Evolutionary conservation across 225 moss, liverwort and hornwort species (phyloP), one percentile per base, ranked within the genome.

Genomic region (Polytrichum formosum): DNA sequence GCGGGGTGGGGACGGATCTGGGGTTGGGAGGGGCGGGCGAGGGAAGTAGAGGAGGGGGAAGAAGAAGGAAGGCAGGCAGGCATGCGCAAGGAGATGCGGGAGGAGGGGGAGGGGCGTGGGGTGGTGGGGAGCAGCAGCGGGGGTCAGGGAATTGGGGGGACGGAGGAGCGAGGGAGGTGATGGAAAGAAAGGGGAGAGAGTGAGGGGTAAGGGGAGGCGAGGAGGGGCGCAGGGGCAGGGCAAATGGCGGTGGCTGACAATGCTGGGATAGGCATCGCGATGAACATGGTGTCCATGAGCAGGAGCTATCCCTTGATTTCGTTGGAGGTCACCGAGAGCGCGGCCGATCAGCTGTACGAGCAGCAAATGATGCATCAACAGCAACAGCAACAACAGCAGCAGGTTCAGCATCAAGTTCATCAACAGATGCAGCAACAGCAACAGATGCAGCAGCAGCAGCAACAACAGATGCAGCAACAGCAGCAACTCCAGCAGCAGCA

Each of bases 181-280:
- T 20, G 58, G 22, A 21, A 7, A 58, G 58, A 6, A 22, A 58
- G 58, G 58, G 58, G 66, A 33, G 27, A 66, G 20, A 31, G n/a
- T 29, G 31, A 18, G 66, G 66, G 18, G 53, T 60, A 60, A 54
- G 35, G 56, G 67, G 56, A 21, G 56, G n/a, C 67, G 67, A 10
- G 10, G 63, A 25, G 10, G 63, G 64, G 65, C 16, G 65, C 62
- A 55, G 54, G 70, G 67, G 56, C 60, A 67, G 35, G n/a, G 75
- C 64, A 27, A 19, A 93, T 96, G 96, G 91, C 90, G 54, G 93
- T 92, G 75, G 90, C 85, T 67, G 93, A 93, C 90, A 93, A 93
- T 92, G 95, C 92, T 67, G 91, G 91, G 69, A 76, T 90, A 79
- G 86, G 89, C 66, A 80, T 95, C 83, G 82, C 86, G 53, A 72